Base-by-base conservation (phyloP, 1,284 basidiomycete species). In the Cutaneotrichosporon sp. region DNA sequence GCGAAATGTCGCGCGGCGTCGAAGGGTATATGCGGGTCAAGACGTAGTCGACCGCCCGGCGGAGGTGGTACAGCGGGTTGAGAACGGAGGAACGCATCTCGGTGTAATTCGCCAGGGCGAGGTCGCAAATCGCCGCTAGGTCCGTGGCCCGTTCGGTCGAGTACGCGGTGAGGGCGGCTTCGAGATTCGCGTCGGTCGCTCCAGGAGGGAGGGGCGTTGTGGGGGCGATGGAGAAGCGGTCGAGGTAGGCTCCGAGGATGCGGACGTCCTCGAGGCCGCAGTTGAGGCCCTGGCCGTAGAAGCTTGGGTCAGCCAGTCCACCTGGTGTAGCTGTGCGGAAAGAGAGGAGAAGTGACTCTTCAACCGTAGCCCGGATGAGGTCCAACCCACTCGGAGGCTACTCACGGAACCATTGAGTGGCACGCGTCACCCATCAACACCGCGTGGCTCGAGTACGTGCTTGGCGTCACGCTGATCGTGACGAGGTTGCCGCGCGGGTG, bases 211-310 rank as follows among this genome's bases (percentile, higher is more conserved):
- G 70, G 64, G 73, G 58, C 3, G 78, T 74, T 26, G 71, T 70
- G 16, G 82, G 73, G 66, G 85, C 80, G 64, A 93, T 88, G 21
- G 83, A 83, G 75, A 89, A 86, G 65, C 87, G 84, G 64, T 88
- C 86, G 70, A 98, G 84, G 62, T 93, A 82, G 36, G 88, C 84
- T 64, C 88, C 86, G 69, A 99, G 85, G 56, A 98, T 88, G 67
- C 96, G 87, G 65, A 99, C 94, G 79, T 99, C 96, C 82, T 99
- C 96, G 62, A 99, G 86, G 11, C 96, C 96, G 76, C 95, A 97
- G 77, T 99, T 99, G 70, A 99, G 85, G 21, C 96, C 96, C 83
- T 99, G 96, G 26, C 94, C 96, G 80, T 96, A 99, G 83, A 99
- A 99, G 57, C 96, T 96, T 10, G 68, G 2, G 62, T 63, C 30